Evolutionary conservation across 164 flowering plant genomes (phyloP).

Genomic region (Nelumbo lutea): DNA sequence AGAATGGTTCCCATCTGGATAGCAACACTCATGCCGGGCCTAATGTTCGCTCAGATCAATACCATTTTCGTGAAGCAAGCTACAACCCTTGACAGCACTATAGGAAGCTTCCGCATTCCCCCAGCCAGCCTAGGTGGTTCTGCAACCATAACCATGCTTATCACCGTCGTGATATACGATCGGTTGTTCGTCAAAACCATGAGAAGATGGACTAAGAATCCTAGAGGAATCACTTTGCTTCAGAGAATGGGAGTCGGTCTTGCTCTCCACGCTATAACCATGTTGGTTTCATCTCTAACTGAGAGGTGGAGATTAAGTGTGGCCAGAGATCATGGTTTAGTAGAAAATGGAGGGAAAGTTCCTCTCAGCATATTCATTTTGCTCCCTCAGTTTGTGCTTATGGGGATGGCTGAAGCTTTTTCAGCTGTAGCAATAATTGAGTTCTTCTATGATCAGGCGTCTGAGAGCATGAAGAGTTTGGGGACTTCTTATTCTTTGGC

Average conservation of each 20-base stretch:
- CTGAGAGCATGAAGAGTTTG: background rate
- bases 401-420: conserved; percentile 34
- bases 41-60: background rate
- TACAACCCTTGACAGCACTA: conserved; percentile 25
- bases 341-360: conserved; percentile 12
- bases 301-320: conserved; percentile 23
- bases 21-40: conserved; percentile 33
- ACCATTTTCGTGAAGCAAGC: conserved; percentile 48
- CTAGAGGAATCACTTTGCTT: conserved; percentile 33
- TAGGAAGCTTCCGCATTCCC: conserved; percentile 26
- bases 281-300: conserved; percentile 18
- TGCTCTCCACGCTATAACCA: conserved; percentile 21
- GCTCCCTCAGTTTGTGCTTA: background rate
- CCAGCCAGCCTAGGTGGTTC: conserved; percentile 27
- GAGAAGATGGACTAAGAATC: background rate
- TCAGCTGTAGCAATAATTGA: conserved; percentile 35
- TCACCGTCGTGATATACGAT: conserved; percentile 24
- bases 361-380: conserved; percentile 29
- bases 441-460: conserved; percentile 43
- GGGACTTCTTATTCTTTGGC: conserved; percentile 29
- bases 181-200: conserved; percentile 15
- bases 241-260: conserved; percentile 33
- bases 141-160: conserved; percentile 21
- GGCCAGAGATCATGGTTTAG: conserved; percentile 19
- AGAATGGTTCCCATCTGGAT: conserved; percentile 34